Evolutionary conservation across 176 grass and related monocot genomes (phyloP), one percentile per base, ranked within the genome.

Genomic region (Rhipidocladum racemiflorum): DNA sequence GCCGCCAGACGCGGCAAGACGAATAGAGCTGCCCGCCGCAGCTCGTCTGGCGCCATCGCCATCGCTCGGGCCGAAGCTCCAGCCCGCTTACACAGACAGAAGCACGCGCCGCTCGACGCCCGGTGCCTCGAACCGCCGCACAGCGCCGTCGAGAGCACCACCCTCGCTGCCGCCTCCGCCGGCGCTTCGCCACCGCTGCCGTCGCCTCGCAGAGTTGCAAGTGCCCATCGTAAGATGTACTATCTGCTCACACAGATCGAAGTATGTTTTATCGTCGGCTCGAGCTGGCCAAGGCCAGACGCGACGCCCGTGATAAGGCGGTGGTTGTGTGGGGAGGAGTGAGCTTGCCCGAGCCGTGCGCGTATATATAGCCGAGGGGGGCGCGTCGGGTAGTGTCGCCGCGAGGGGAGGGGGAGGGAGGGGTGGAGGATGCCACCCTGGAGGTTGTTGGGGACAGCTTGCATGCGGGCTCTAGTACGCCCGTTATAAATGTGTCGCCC

Each of bases 21-120:
- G n/a, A n/a, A n/a, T 97, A 97, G 0, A 97, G 84, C 88, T 97
- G 95, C 39, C 92, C 95, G 4, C 59, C 91, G 90, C 59, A 97
- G 92, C 27, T 91, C 88, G 28, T 92, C 14, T 11, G 15, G 0
- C 3, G 46, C 64, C 59, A 92, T 74, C 7, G 88, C 51, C 72
- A 92, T 86, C 1, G 77, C 57, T 57, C n/a, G n/a, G 82, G 23
- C 88, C 92, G 7, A 92, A n/a, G 86, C 86, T 94, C 92, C 12
- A 97, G 85, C 74, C 93, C 83, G 88, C 92, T n/a, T n/a, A n/a
- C n/a, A 97, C 23, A 97, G 67, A n/a, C n/a, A n/a, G 85, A 97
- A 97, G 59, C 88, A 87, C 21, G 40, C 7, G 44, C 48, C 18
- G 4, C 29, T 92, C 53, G 86, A 90, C 43, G 89, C 95, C 50